phyloP scores from a whole-genome alignment of 495 filamentous ascomycete genomes.

The Polyplosphaeria fusca region DNA sequence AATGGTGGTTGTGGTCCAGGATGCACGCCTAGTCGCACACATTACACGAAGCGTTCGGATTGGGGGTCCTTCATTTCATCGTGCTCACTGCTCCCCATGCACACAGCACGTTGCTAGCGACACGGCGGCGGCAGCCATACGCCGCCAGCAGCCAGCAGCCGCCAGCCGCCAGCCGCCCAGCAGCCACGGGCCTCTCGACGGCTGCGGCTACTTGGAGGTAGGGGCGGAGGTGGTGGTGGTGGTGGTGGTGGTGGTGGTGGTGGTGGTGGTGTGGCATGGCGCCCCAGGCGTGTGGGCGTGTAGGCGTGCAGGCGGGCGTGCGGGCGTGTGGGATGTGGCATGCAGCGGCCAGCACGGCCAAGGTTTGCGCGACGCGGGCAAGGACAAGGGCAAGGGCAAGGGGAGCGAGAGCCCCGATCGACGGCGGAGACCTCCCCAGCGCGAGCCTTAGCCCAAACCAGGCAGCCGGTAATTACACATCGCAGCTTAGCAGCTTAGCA shows the following conservation, averaged over 20 bases:
- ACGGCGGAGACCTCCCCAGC: slow-evolving; percentile 23
- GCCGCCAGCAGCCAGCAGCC: neutral
- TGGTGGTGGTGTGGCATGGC: neutral
- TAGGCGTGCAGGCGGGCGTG: slow-evolving; percentile 8
- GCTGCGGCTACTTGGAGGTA: too few relatives aligned
- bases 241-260: neutral
- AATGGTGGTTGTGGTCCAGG: slow-evolving; percentile 11
- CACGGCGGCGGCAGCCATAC: neutral
- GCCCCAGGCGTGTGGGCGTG: slow-evolving; percentile 4
- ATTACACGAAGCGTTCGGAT: slow-evolving; percentile 22
- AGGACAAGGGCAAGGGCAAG: slow-evolving; percentile 6
- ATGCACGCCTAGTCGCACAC: slow-evolving; percentile 14
- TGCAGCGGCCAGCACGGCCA: neutral
- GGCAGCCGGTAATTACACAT: slow-evolving; percentile 31
- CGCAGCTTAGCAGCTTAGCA: slow-evolving; percentile 8
- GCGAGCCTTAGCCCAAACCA: slow-evolving; percentile 16
- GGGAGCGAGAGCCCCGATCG: slow-evolving; percentile 27
- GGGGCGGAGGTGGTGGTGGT: too few relatives aligned
- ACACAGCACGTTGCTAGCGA: neutral
- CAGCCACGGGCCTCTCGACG: too few relatives aligned
- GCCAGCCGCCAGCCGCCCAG: neutral
- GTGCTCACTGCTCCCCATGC: slow-evolving; percentile 3
- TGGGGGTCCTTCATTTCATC: slow-evolving; percentile 20
- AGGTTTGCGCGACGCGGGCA: neutral
- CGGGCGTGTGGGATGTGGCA: slow-evolving; percentile 4